Evolutionary conservation across 495 filamentous ascomycete species (phyloP).

Genomic region (Penicillium desertorum): DNA sequence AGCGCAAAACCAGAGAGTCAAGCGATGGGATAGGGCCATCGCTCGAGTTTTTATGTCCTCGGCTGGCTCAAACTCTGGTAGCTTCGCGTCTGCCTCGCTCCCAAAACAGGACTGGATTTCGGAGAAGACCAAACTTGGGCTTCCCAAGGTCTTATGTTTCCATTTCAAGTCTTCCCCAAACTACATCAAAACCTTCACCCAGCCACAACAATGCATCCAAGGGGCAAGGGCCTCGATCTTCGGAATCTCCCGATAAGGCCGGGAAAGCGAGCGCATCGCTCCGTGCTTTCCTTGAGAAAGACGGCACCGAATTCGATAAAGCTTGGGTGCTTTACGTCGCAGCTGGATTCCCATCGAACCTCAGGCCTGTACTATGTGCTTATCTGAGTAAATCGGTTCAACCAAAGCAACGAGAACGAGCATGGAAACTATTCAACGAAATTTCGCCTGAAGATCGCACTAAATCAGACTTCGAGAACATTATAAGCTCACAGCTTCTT

Average conservation of each 20-base stretch:
- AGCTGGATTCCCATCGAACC: slow-evolving; percentile 29
- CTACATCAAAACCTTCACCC: not conserved
- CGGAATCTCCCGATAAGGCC: not conserved
- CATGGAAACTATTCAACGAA: slow-evolving; percentile 41
- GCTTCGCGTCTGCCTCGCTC: slow-evolving; percentile 26
- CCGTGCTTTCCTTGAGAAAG: slow-evolving; percentile 19
- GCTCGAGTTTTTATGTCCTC: slow-evolving; percentile 47
- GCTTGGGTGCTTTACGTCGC: slow-evolving; percentile 39
- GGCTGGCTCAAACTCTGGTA: slow-evolving; percentile 24
- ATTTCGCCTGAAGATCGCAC: slow-evolving; percentile 35
- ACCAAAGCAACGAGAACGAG: slow-evolving; percentile 45
- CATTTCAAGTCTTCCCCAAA: slow-evolving; percentile 11
- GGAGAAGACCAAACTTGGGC: slow-evolving; percentile 24
- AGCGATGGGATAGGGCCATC: slow-evolving; percentile 28
- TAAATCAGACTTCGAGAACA: slow-evolving; percentile 38
- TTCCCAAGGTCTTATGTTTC: slow-evolving; percentile 36
- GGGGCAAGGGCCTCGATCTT: not conserved
- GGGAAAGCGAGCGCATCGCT: slow-evolving; percentile 20
- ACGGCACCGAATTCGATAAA: slow-evolving; percentile 28
- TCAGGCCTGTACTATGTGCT: slow-evolving; percentile 35
- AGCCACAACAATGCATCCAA: not conserved
- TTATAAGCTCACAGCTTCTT: slow-evolving; percentile 31
- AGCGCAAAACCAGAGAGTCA: slow-evolving; percentile 12
- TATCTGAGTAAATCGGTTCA: slow-evolving; percentile 38
- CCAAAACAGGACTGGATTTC: slow-evolving; percentile 28